These are phyloP conservation scores for Botrytis sinoallii DNA, from an alignment of 2,329 filamentous ascomycete genomes.

Conservation along the genomic window DNA sequence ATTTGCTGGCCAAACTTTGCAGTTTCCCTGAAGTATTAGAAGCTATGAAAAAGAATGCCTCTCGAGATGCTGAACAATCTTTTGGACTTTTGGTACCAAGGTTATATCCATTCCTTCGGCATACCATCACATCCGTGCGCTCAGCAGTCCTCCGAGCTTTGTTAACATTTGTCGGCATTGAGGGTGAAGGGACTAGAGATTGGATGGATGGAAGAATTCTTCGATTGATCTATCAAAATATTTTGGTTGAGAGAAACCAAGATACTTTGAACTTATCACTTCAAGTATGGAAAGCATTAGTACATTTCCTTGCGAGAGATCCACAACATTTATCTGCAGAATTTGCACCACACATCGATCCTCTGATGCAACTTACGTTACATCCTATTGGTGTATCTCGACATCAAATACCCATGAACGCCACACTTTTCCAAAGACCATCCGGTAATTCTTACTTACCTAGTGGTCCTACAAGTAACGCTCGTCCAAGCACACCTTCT, in stretches of 20 bases:
- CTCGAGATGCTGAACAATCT: slow-evolving; percentile 77
- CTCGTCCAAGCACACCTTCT: slow-evolving; percentile 39
- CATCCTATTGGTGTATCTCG: slow-evolving; percentile 91
- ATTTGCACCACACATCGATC: slow-evolving; percentile 70
- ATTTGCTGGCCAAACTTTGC: slow-evolving; percentile 91
- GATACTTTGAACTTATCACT: slow-evolving; percentile 78
- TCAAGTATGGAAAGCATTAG: slow-evolving; percentile 80
- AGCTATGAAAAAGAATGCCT: slow-evolving; percentile 88
- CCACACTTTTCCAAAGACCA: slow-evolving; percentile 83
- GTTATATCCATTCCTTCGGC: slow-evolving; percentile 91
- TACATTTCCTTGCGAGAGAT: slow-evolving; percentile 62
- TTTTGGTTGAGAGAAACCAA: slow-evolving; percentile 87
- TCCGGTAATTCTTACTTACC: slow-evolving; percentile 77
- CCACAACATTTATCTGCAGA: slow-evolving; percentile 66
- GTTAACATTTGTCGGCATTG: slow-evolving; percentile 86
- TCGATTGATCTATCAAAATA: slow-evolving; percentile 88
- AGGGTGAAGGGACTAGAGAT: slow-evolving; percentile 72
- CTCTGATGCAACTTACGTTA: slow-evolving; percentile 80
- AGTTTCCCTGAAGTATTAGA: slow-evolving; percentile 89
- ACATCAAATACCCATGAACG: slow-evolving; percentile 89
- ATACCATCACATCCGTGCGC: slow-evolving; percentile 94
- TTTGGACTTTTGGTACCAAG: slow-evolving; percentile 91
- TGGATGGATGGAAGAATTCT: slow-evolving; percentile 92
- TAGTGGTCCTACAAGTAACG: slow-evolving; percentile 44
- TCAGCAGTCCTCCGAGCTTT: slow-evolving; percentile 90